Evolutionary conservation across 2,329 filamentous ascomycete species (phyloP), one percentile per base, ranked within the genome.

Genomic region (Talaromyces sp.): DNA sequence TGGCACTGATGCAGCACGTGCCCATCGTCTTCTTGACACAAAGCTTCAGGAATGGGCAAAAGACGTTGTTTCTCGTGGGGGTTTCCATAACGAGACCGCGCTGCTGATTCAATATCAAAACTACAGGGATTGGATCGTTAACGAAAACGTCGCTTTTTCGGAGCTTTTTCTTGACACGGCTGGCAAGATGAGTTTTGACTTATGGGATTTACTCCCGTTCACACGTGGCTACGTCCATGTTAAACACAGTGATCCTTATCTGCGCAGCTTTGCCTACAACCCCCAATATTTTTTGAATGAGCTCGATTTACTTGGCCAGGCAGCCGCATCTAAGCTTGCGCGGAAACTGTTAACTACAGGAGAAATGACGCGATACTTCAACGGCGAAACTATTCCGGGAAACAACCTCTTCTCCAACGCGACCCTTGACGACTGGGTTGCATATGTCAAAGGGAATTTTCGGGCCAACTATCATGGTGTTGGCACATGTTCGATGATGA

Each of bases 401-500:
- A 22, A 52, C 16, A 40, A 57, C 8, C 19, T 59, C 14, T 33
- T 39, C 5, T 43, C 55, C 14, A 27, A 66, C 14, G 64, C 66
- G 10, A 56, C 37, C 3, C n/a, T 66, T 13, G 53, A 61, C 3
- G 16, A 64, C 3, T 69, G 68, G 66, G 45, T 33, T 0, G 46
- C 51, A 2, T 67, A 68, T 17, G 54, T 68, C 4, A 48, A 54
- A 44, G 29, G 61, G 17, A 61, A 61, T 45, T 70, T 66, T 58
- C 61, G 63, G 20, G 29, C 62, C 24, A 69, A 70, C 52, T 69
- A 55, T 3, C 71, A 75, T 42, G 65, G 59, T 2, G 45, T 65
- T 7, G 59, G 65, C 2, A 71, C 70, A 0, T 70, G 66, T 32
- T 66, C 57, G 42, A 76, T 75, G 72, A 66, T 64, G 56, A 7